These are phyloP conservation scores for Adansonia grandidieri DNA, from an alignment of 441 rosid genomes.

Conservation along the genomic window DNA sequence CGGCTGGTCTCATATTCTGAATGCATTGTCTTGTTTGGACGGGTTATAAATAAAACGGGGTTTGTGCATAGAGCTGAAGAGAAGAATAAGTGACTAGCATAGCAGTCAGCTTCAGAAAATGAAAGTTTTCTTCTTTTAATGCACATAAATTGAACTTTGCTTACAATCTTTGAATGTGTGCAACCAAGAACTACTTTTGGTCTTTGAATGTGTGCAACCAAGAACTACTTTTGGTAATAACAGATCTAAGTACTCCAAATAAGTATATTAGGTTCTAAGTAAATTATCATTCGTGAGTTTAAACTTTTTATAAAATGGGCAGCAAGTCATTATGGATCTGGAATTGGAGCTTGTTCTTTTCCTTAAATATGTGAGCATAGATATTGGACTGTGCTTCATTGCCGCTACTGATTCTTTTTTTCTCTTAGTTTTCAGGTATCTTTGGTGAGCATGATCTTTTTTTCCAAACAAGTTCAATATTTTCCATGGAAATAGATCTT, in stretches of 20 bases:
- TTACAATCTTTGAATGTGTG: background rate
- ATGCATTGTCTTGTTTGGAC: background rate
- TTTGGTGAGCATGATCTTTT: background rate
- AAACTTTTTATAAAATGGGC: background rate
- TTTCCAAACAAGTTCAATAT: constrained; percentile 1
- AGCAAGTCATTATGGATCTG: background rate
- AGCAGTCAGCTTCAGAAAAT: background rate
- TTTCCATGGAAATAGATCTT: constrained; percentile 29
- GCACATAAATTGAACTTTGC: background rate
- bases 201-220: background rate
- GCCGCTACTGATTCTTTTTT: constrained; percentile 1
- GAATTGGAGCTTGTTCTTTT: background rate
- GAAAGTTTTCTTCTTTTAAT: background rate
- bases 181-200: background rate
- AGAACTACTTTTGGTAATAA: background rate
- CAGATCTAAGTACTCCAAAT: background rate
- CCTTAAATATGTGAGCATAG: background rate
- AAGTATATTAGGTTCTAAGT: background rate
- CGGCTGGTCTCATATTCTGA: background rate
- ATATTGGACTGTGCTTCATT: background rate
- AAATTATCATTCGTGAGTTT: background rate
- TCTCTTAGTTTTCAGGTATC: constrained; percentile 19
- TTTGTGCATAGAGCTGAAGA: background rate
- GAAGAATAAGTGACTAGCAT: constrained; percentile 6
- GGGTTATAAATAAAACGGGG: background rate